A percentile compares a stretch with the other conserved stretches of the same genome.
These are phyloP conservation scores for Aureobasidium sp. DNA, from an alignment of 2,329 filamentous ascomycete species.

Conservation along the genomic window DNA sequence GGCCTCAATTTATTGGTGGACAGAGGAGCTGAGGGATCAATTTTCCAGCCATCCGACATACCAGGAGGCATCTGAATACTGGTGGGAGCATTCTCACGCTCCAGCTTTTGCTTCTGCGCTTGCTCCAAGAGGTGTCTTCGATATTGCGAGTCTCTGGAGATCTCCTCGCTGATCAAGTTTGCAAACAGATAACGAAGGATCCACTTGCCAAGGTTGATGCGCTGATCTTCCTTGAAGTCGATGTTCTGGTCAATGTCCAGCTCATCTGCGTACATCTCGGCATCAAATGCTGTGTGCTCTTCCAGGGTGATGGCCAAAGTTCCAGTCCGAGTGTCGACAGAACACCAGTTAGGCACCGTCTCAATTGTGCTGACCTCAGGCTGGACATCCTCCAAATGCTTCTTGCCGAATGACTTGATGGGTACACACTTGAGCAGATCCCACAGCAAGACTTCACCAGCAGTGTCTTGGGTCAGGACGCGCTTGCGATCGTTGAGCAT, in stretches of 20 bases:
- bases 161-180: slow-evolving; percentile 81
- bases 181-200: slow-evolving; percentile 86
- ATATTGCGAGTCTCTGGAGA: slow-evolving; percentile 67
- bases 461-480: slow-evolving; percentile 86
- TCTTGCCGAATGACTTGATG: slow-evolving; percentile 86
- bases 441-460: slow-evolving; percentile 91
- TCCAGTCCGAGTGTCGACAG: slow-evolving; percentile 86
- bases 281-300: slow-evolving; percentile 93
- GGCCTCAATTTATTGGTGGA: slow-evolving; percentile 49
- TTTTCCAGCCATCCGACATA: slow-evolving; percentile 39
- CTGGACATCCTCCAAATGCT: slow-evolving; percentile 86
- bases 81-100: slow-evolving; percentile 50
- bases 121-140: slow-evolving; percentile 59
- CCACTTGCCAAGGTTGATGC: slow-evolving; percentile 97
- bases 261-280: slow-evolving; percentile 94
- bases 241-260: slow-evolving; percentile 62
- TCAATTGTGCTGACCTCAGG: slow-evolving; percentile 78
- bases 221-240: slow-evolving; percentile 84
- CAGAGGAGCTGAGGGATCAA: slow-evolving; percentile 32
- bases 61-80: slow-evolving; percentile 50
- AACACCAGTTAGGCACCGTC: slow-evolving; percentile 91
- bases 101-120: slow-evolving; percentile 50
- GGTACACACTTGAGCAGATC: slow-evolving; percentile 85
- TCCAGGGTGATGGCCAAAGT: slow-evolving; percentile 85
- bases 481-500: slow-evolving; percentile 84